Base-by-base conservation (phyloP, 495 filamentous ascomycete species). In the Aspergillus sclerotiicarbonarius region DNA sequence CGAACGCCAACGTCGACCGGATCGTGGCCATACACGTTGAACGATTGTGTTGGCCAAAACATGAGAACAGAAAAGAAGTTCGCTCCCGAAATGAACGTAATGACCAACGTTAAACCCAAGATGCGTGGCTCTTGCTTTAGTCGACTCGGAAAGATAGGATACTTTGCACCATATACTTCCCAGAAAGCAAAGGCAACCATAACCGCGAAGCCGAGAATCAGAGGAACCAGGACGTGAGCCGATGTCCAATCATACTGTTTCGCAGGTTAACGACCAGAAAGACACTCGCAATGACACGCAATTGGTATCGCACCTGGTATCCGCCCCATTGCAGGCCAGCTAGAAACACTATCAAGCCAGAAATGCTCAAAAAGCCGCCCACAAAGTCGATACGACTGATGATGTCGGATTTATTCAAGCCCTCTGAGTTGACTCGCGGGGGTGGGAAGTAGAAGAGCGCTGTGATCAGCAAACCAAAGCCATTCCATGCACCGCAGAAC, bases 1-100 rank as follows among this genome's bases (percentile, higher is more conserved):
- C 87, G 82, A 55, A 90, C 62, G 32, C 87, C 87, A 48, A 89
- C 81, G n/a, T 72, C 80, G 18, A 86, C 67, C 6, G 87, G 86
- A 56, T 88, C 82, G 56, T 89, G 84, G 13, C 86, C 87, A 58
- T 88, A 90, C 8, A 89, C 84, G 63, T 90, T 90, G 75, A 85
- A 89, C 1, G 86, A 83, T 69, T 90, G 82, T 0, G 84, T 87
- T 0, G 87, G 87, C 87, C 87, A 90, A 62, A 90, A 85, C 69
- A 90, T 80, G 25, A 90, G 66, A 4, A 89, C 82, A 13, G 85
- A 85, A 72, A 90, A 89, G 79, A 90, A 90, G 66, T 90, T 90
- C 54, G 86, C 84, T 9, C 87, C 87, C 8, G 81, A 85, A 46
- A 90, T 87, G 69, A 87, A 87, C 10, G 87, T 89, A 67, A 90